These are phyloP conservation scores for Nicotiana attenuata DNA, from an alignment of 257 asterid species.

Conservation along the genomic window DNA sequence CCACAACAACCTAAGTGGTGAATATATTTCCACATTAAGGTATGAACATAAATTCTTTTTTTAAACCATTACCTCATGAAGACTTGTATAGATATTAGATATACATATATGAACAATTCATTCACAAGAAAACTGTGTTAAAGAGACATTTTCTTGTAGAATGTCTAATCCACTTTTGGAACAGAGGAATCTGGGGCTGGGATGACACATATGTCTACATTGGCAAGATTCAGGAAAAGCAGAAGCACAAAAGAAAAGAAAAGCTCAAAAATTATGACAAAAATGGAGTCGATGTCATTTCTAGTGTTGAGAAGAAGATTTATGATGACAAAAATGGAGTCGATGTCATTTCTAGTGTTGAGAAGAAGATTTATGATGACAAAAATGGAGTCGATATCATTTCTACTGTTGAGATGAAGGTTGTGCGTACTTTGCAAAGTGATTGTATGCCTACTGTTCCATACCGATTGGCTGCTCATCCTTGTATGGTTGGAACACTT, in stretches of 20 bases:
- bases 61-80: no score
- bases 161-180: background rate
- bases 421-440: constrained; percentile 50
- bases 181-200: constrained; percentile 96
- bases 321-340: no score
- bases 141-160: no score
- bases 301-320: no score
- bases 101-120: background rate
- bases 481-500: constrained; percentile 56
- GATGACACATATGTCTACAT: constrained; percentile 72
- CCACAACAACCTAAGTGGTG: constrained; percentile 64
- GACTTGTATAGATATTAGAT: no score
- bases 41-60: background rate
- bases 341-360: no score
- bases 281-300: no score
- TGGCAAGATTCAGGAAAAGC: constrained; percentile 58
- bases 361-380: background rate
- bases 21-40: constrained; percentile 81
- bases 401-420: constrained; percentile 28
- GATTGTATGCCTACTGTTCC: constrained; percentile 58
- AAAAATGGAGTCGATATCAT: constrained; percentile 50
- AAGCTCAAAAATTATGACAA: no score
- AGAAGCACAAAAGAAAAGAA: background rate
- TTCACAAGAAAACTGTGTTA: background rate
- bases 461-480: constrained; percentile 62